These are phyloP conservation scores for Talaromyces sp. DNA, from an alignment of 2,329 filamentous ascomycete genomes.

Conservation along the genomic window DNA sequence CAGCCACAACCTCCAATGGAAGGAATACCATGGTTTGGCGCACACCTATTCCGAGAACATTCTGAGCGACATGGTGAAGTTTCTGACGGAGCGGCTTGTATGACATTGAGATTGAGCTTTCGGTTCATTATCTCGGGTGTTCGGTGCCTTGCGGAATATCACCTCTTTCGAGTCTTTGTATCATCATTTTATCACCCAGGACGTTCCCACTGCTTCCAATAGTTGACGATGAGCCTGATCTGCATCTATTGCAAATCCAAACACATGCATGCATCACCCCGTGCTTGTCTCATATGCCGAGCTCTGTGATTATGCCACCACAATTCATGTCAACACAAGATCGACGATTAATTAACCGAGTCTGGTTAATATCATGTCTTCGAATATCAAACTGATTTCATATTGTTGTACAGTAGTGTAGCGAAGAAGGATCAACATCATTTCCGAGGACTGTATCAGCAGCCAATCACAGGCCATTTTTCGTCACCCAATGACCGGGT, in stretches of 20 bases:
- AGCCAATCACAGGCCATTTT: background rate
- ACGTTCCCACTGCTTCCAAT: background rate
- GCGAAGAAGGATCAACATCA: background rate
- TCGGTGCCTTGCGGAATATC: background rate
- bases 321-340: too few relatives aligned
- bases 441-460: background rate
- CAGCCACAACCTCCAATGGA: background rate
- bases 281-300: background rate
- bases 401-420: background rate
- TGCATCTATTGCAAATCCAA: background rate
- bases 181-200: background rate
- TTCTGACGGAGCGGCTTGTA: slow-evolving; percentile 11
- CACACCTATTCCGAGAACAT: slow-evolving; percentile 10
- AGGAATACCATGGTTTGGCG: background rate
- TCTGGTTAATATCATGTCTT: background rate
- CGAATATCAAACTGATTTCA: background rate
- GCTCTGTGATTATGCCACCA: background rate
- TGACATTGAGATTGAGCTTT: background rate
- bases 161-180: background rate
- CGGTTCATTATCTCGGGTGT: background rate
- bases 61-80: slow-evolving; percentile 8
- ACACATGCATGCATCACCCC: background rate
- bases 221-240: background rate
- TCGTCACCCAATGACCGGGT: background rate
- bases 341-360: background rate